phyloP scores from a whole-genome alignment of 441 rosid species.

The Bruguiera hainesii region DNA sequence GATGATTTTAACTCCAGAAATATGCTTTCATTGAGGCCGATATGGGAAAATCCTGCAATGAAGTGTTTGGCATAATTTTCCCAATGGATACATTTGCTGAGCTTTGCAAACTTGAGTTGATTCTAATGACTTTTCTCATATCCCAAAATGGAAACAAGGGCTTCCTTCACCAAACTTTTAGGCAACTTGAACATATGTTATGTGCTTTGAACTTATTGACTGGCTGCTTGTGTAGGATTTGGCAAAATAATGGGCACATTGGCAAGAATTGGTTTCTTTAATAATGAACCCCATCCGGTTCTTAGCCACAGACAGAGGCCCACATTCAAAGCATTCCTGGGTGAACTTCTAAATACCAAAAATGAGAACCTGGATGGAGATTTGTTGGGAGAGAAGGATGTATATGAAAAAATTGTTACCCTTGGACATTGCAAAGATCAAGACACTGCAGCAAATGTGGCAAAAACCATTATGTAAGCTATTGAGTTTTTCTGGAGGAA shows the following conservation, averaged over 20 bases:
- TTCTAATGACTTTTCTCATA: neutral
- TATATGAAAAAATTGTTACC: conserved; percentile 46
- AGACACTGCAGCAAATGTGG: conserved; percentile 52
- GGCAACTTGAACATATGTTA: neutral
- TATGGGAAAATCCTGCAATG: neutral
- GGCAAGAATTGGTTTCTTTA: conserved; percentile 63
- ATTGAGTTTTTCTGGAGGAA: neutral
- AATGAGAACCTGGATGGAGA: conserved; percentile 26
- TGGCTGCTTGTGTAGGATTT: conserved; percentile 51
- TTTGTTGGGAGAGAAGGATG: conserved; percentile 48
- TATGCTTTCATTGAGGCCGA: conserved; percentile 1
- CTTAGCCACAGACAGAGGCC: conserved; percentile 39
- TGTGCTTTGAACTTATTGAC: conserved; percentile 8
- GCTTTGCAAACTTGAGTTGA: neutral
- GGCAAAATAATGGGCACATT: conserved; percentile 71
- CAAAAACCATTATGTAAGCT: conserved; percentile 73
- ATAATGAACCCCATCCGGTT: conserved; percentile 40
- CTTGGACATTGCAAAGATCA: conserved; percentile 65
- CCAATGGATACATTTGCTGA: too few relatives aligned
- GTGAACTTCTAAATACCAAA: conserved; percentile 43
- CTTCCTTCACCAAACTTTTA: neutral
- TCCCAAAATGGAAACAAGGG: conserved; percentile 1
- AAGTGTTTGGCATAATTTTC: neutral
- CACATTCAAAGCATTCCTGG: conserved; percentile 54
- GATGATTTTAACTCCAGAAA: conserved; percentile 8